Evolutionary conservation across 192 early-diverging fungal species (phyloP).

Genomic region (Coemansia nantahalensis): DNA sequence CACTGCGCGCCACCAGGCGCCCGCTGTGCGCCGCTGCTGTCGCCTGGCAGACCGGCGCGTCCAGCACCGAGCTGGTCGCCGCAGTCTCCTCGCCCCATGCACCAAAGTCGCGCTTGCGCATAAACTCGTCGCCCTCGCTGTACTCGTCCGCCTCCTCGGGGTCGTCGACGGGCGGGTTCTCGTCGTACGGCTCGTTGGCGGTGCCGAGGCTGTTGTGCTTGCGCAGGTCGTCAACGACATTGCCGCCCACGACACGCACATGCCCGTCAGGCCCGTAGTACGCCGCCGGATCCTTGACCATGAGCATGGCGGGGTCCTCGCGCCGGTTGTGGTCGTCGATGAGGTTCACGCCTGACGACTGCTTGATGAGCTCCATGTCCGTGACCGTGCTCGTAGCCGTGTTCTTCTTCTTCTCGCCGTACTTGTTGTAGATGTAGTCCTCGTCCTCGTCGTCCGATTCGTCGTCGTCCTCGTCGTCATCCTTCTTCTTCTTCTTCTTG

Average conservation of each 20-base stretch:
- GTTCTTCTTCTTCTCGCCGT: constrained; percentile 52
- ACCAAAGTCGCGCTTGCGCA: constrained; percentile 44
- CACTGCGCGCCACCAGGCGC: constrained; percentile 11
- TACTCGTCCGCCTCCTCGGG: constrained; percentile 50
- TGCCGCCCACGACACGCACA: constrained; percentile 41
- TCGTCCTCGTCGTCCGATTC: constrained; percentile 39
- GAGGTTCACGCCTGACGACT: constrained; percentile 47
- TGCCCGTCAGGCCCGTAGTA: constrained; percentile 48
- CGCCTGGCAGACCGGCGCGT: neutral
- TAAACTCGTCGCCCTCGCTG: constrained; percentile 48
- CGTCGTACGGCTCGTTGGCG: constrained; percentile 42
- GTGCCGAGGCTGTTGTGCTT: constrained; percentile 42
- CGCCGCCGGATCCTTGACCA: constrained; percentile 46
- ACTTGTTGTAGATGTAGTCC: constrained; percentile 51
- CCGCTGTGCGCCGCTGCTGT: neutral
- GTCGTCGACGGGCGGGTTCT: constrained; percentile 47
- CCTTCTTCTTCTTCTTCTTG: constrained; percentile 43
- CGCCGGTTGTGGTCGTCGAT: constrained; percentile 51
- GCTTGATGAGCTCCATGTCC: constrained; percentile 50
- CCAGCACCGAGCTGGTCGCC: constrained; percentile 22
- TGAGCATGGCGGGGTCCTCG: constrained; percentile 51
- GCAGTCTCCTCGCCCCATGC: constrained; percentile 14
- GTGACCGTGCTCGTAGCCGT: constrained; percentile 30
- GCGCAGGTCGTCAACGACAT: constrained; percentile 48
- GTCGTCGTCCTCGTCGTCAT: constrained; percentile 37